A percentile compares a stretch with the other conserved stretches of the same genome.
Evolutionary conservation across 1,284 basidiomycete species (phyloP).

Genomic region (Cutaneotrichosporon spelunceum): DNA sequence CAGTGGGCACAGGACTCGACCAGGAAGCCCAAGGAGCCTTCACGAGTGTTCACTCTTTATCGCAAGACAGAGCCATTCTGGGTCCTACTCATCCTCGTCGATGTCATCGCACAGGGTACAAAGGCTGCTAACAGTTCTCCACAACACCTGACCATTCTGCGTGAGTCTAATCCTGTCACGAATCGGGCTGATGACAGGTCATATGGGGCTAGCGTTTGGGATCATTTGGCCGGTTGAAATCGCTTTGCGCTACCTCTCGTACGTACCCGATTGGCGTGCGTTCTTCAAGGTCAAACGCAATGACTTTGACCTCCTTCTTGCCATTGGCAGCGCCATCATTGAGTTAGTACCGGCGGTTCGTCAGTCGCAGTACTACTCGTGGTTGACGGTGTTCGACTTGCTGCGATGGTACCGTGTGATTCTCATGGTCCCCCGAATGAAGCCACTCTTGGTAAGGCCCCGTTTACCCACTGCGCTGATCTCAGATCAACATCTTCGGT

Average conservation of each 20-base stretch:
- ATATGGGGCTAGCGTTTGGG: slow-evolving; percentile 75
- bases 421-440: slow-evolving; percentile 54
- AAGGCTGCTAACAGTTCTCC: slow-evolving; percentile 60
- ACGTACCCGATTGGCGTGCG: slow-evolving; percentile 75
- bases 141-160: slow-evolving; percentile 53
- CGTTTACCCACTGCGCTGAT: not conserved
- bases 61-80: slow-evolving; percentile 61
- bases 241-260: slow-evolving; percentile 66
- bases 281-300: slow-evolving; percentile 71
- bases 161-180: not conserved
- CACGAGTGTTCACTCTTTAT: slow-evolving; percentile 35
- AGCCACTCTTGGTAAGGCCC: slow-evolving; percentile 33
- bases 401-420: slow-evolving; percentile 92
- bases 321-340: slow-evolving; percentile 72
- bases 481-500: slow-evolving; percentile 79
- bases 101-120: slow-evolving; percentile 73
- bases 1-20: slow-evolving; percentile 37
- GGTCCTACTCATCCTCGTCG: slow-evolving; percentile 68
- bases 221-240: slow-evolving; percentile 88
- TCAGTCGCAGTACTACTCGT: slow-evolving; percentile 67
- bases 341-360: slow-evolving; percentile 74
- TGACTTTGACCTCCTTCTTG: slow-evolving; percentile 76
- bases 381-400: slow-evolving; percentile 89
- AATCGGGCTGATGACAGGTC: slow-evolving; percentile 51
- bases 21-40: slow-evolving; percentile 29